Percentiles rank a stretch among this genome's conserved stretches.
These are phyloP conservation scores for Pseudotsuga menziesii DNA, from an alignment of 75 land plant species.

Conservation along the genomic window DNA sequence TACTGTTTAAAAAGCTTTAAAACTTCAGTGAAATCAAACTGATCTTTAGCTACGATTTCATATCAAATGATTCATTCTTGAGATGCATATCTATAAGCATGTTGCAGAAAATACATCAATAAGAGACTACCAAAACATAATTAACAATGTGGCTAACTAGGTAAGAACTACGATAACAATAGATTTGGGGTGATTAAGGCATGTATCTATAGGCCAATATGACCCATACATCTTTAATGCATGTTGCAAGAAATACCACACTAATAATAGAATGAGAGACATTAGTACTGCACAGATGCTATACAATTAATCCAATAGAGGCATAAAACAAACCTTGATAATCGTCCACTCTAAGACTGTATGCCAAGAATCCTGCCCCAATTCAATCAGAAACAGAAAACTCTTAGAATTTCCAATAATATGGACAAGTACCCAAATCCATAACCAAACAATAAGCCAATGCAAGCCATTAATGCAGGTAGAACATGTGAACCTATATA, in stretches of 20 bases:
- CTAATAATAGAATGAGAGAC: neutral
- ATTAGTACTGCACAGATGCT: neutral
- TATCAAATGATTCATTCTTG: neutral
- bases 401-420: constrained; percentile 2
- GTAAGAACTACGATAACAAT: no score
- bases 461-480: neutral
- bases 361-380: constrained; percentile 51
- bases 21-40: neutral
- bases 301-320: neutral
- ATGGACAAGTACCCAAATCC: neutral
- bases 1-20: neutral
- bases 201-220: neutral
- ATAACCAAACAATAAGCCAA: neutral
- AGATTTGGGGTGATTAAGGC: neutral
- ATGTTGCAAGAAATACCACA: no score
- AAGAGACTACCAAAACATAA: neutral
- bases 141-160: neutral
- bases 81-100: neutral
- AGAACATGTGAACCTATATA: neutral
- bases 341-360: constrained; percentile 50
- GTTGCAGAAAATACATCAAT: neutral
- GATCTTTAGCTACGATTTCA: neutral
- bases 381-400: neutral
- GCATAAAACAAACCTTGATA: constrained; percentile 50
- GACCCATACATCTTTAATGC: neutral